Evolutionary conservation across 2,329 filamentous ascomycete species (phyloP).

Genomic region (Paecilomyces sp.): DNA sequence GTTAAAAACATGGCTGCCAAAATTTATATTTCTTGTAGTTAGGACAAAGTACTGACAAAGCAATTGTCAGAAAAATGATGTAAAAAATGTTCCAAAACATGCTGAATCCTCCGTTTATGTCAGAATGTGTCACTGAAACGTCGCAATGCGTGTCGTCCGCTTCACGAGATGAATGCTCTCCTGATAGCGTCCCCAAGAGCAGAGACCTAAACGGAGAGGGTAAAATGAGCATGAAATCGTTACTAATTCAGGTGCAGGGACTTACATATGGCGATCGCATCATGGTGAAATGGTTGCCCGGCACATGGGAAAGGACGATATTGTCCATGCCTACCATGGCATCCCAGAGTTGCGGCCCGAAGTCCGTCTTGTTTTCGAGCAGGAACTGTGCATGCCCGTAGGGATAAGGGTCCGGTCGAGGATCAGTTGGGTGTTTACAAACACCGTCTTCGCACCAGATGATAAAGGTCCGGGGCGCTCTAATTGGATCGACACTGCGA

Average conservation of each 20-base stretch:
- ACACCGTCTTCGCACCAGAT: slow-evolving; percentile 3
- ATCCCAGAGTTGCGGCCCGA: slow-evolving; percentile 4
- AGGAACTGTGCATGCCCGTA: slow-evolving; percentile 6
- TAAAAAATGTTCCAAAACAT: too few relatives aligned
- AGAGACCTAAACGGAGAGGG: neutral
- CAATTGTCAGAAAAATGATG: too few relatives aligned
- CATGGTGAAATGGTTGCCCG: slow-evolving; percentile 8
- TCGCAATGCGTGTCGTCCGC: neutral
- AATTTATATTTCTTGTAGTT: too few relatives aligned
- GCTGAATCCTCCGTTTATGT: neutral
- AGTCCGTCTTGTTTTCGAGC: slow-evolving; percentile 7
- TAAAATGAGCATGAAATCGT: neutral
- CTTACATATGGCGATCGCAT: slow-evolving; percentile 1
- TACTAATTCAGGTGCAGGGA: neutral
- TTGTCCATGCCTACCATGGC: slow-evolving; percentile 2
- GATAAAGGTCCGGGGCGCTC: neutral
- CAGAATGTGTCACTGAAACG: neutral
- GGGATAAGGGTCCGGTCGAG: slow-evolving; percentile 2
- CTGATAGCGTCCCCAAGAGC: neutral
- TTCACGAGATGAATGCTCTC: neutral
- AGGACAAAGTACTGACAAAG: too few relatives aligned
- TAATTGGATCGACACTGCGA: neutral
- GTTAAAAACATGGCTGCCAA: too few relatives aligned
- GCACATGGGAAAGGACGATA: slow-evolving; percentile 4
- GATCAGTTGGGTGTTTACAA: slow-evolving; percentile 4